Evolutionary conservation across 495 filamentous ascomycete genomes (phyloP), one percentile per base, ranked within the genome.

Genomic region (Lasiosphaeria ovina): DNA sequence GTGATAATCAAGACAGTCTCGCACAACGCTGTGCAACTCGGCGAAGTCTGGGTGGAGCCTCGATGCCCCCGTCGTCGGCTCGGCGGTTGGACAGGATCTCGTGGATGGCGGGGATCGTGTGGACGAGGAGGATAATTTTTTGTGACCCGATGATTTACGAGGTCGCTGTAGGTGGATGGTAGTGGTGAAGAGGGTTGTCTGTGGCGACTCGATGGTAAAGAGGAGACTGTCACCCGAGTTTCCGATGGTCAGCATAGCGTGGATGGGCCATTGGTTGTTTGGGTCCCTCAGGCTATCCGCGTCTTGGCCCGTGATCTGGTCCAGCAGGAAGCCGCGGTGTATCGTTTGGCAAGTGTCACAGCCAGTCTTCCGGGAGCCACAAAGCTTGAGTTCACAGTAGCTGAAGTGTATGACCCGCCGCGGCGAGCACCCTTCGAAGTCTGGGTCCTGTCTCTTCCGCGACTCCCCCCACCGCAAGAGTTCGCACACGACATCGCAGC

Each of bases 401-500:
- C 52, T 69, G 62, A 55, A 55, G 62, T 72, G 70, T 32, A 72
- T 52, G 10, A 63, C 35, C 42, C 62, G 62, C 14, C 54, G 32
- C 10, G 47, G n/a, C 16, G 70, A 71, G 40, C 32, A 55, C 11
- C 69, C 67, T 14, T 63, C 51, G 38, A 51, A 68, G 12, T 51
- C 42, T 33, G 42, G 24, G 32, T 65, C 59, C 34, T 54, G 62
- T 54, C 69, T 64, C 45, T 61, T 48, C 33, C 68, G 62, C 8
- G 57, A 61, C 48, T 70, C 69, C 2, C 63, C 69, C 68, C 68
- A 70, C n/a, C 69, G 69, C 17, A 72, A 31, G 34, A 72, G 63
- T 16, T 68, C 58, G 35, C 58, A 64, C 32, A 72, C 56, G 32
- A 60, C 59, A 17, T 59, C 60, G 50, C 69, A 72, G 1, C 65